These are phyloP conservation scores for Gossypium turneri DNA, from an alignment of 345 rosid species.

Conservation along the genomic window DNA sequence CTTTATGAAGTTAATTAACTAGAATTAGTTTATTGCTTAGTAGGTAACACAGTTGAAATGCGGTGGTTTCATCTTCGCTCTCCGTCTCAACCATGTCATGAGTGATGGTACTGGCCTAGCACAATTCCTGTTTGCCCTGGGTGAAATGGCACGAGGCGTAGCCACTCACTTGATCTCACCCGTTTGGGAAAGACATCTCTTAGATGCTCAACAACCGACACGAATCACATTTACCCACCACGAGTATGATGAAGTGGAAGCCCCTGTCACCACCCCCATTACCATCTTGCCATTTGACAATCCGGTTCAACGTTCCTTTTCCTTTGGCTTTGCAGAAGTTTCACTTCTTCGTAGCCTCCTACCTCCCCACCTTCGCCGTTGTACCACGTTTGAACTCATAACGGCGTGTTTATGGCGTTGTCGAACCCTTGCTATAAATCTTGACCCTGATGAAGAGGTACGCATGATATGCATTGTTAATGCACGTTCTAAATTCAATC, in stretches of 20 bases:
- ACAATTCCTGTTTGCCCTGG: not conserved
- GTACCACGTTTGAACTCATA: too few relatives aligned
- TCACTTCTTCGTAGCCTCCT: not conserved
- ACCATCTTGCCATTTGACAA: constrained; percentile 5
- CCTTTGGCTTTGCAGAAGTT: constrained; percentile 35
- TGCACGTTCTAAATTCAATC: not conserved
- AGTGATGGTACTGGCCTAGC: not conserved
- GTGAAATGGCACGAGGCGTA: not conserved
- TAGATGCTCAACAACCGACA: not conserved
- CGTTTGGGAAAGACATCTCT: not conserved
- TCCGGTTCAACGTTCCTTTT: constrained; percentile 44
- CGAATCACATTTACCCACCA: constrained; percentile 13
- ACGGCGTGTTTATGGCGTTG: constrained; percentile 13
- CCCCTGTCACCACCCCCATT: too few relatives aligned
- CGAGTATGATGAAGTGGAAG: constrained; percentile 23
- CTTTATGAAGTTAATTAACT: not conserved
- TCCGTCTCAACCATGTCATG: not conserved
- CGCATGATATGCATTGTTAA: not conserved
- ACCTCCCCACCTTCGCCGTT: too few relatives aligned
- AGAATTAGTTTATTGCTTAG: not conserved
- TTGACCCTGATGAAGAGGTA: not conserved
- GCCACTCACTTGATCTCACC: not conserved
- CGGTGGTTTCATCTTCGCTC: not conserved
- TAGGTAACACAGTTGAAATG: constrained; percentile 9
- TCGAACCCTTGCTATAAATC: not conserved